Percentiles rank a stretch among this genome's conserved stretches.
Conservation (phyloP, 306 rosid species). For the Trifolium repens region DNA sequence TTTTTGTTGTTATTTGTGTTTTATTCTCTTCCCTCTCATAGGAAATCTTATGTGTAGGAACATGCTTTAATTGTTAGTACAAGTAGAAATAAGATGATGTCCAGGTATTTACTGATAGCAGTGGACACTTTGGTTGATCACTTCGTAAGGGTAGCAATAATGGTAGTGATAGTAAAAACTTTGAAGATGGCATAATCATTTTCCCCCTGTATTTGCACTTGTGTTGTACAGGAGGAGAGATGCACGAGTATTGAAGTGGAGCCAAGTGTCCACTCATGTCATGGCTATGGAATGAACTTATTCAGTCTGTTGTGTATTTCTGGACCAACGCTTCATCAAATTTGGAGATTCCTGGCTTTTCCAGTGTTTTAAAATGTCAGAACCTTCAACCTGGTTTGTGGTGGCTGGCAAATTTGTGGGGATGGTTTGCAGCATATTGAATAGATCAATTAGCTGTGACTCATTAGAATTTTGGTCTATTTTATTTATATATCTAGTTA, state of each 20-base stretch:
- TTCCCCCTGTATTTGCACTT: constrained; percentile 99
- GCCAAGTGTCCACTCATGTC: constrained; percentile 93
- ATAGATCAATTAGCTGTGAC: constrained; percentile 44
- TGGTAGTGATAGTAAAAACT: constrained; percentile 92
- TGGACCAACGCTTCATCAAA: constrained; percentile 60
- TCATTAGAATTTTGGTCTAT: constrained; percentile 40
- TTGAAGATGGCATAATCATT: constrained; percentile 98
- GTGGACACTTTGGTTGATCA: constrained; percentile 80
- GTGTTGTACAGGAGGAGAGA: constrained; percentile 99
- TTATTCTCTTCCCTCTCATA: constrained; percentile 22
- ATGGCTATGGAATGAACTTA: constrained; percentile 71
- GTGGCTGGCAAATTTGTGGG: constrained; percentile 60
- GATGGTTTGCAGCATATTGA: constrained; percentile 55
- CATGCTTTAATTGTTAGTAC: constrained; percentile 51
- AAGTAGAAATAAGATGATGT: constrained; percentile 63
- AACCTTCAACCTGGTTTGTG: constrained; percentile 52
- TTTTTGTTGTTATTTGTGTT: constrained; percentile 43
- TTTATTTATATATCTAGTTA: constrained; percentile 47
- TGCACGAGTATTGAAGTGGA: constrained; percentile 77
- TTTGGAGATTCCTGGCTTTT: constrained; percentile 59
- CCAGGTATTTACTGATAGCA: constrained; percentile 71
- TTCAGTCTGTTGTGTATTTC: constrained; percentile 58
- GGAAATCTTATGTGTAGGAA: constrained; percentile 50
- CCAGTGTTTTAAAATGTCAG: constrained; percentile 49
- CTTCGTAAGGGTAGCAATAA: constrained; percentile 83